Evolutionary conservation across 2,329 filamentous ascomycete species (phyloP).

Genomic region (Pestalotiopsis fici): DNA sequence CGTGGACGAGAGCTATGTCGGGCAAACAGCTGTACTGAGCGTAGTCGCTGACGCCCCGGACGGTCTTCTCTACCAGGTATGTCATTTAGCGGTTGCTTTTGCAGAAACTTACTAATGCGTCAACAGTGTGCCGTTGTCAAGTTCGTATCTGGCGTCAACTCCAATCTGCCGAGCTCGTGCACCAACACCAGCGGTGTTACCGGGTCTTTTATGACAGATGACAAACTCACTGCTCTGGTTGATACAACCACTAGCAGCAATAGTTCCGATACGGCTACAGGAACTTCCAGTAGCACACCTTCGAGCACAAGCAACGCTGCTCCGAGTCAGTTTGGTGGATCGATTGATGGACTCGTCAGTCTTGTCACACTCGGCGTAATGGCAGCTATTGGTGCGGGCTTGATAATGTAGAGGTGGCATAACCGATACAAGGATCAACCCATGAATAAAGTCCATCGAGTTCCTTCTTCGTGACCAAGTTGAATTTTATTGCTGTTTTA

Average conservation of each 20-base stretch:
- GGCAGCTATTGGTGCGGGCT: conserved; percentile 2
- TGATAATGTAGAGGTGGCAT: neutral
- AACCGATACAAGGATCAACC: neutral
- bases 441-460: neutral
- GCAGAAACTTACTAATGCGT: neutral
- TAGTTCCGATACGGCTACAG: neutral
- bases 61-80: conserved; percentile 58
- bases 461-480: no score
- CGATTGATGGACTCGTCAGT: neutral
- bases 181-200: conserved; percentile 38
- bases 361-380: neutral
- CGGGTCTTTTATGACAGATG: conserved; percentile 29
- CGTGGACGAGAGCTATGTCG: conserved; percentile 50
- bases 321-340: neutral
- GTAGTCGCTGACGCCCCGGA: conserved; percentile 55
- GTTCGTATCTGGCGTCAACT: conserved; percentile 47
- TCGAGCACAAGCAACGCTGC: neutral
- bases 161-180: conserved; percentile 30
- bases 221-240: conserved; percentile 30
- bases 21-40: conserved; percentile 55
- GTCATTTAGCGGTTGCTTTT: conserved; percentile 10
- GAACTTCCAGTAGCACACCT: conserved; percentile 1
- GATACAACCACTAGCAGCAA: conserved; percentile 7
- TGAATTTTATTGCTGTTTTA: neutral
- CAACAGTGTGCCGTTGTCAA: conserved; percentile 54